Base-by-base conservation (phyloP, 257 asterid genomes). In the Cynanchum wilfordii region DNA sequence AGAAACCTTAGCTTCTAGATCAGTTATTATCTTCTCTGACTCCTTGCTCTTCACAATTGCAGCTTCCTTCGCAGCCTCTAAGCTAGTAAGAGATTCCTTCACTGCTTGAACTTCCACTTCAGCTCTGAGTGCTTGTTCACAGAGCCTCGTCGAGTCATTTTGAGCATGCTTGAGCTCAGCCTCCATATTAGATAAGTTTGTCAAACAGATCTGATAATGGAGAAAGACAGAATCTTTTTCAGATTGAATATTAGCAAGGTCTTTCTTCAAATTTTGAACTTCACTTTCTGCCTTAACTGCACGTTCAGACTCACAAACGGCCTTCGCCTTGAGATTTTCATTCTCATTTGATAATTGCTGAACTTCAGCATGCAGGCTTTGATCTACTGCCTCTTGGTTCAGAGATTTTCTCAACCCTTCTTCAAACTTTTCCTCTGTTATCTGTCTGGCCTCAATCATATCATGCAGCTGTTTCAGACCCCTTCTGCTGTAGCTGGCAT, bases 31-130 rank as follows among this genome's bases (percentile, higher is more conserved):
- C 66, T 84, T 84, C 80, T 82, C 52, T 72, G 80, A 82, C 79
- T 82, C 85, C 78, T 84, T 77, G 51, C 82, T 83, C 82, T 88
- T 86, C 66, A 74, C 69, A 78, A 85, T 47, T 7, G 78, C 85
- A 69, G 82, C 82, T 62, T 82, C 87, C 74, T 83, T 91, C 62
- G 89, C 97, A 52, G 76, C 83, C 85, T 89, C 91, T 44, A 89
- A 77, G 78, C 84, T 87, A 56, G 75, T 19, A 51, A 87, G 91
- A 19, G 89, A 84, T 81, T 87, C 97, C 84, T 82, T 89, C 81
- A 91, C 56, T 3, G 87, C 79, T 69, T 78, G 88, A 76, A 88
- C 89, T 84, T 94, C 96, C 49, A 73, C 82, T 84, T 90, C 93
- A 29, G 86, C 93, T 73, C 74, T 70, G 67, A 84, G 51, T 54